A percentile compares a stretch with the other conserved stretches of the same genome.
These are phyloP conservation scores for Puccinia polysora DNA, from an alignment of 1,284 basidiomycete species.

Conservation along the genomic window DNA sequence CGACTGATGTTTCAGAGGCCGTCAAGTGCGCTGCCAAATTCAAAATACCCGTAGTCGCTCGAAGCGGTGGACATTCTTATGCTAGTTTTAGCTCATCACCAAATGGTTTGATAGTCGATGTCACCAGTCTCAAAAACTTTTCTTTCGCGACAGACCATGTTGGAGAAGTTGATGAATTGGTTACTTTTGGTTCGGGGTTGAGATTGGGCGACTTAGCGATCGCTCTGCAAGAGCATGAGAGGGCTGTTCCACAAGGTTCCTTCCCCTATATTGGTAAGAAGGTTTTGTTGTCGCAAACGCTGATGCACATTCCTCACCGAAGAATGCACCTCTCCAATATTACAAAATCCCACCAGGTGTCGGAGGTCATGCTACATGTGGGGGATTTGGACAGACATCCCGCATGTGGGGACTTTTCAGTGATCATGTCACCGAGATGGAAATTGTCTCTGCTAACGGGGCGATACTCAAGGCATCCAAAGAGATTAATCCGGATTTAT, in stretches of 20 bases:
- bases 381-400: slow-evolving; percentile 49
- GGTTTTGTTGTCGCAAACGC: neutral
- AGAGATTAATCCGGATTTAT: slow-evolving; percentile 45
- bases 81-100: slow-evolving; percentile 51
- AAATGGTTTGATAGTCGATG: slow-evolving; percentile 50
- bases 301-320: neutral
- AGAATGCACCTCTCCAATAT: too few species aligned
- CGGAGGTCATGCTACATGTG: slow-evolving; percentile 52
- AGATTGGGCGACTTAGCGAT: slow-evolving; percentile 53
- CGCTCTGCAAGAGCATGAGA: slow-evolving; percentile 49
- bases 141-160: slow-evolving; percentile 44
- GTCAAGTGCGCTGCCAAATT: slow-evolving; percentile 49
- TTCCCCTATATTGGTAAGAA: slow-evolving; percentile 51
- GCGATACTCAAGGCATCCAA: slow-evolving; percentile 47
- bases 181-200: slow-evolving; percentile 50
- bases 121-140: slow-evolving; percentile 49
- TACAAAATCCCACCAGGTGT: slow-evolving; percentile 30
- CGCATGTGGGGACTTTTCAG: slow-evolving; percentile 52
- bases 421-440: slow-evolving; percentile 51
- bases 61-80: slow-evolving; percentile 54
- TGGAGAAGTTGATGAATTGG: slow-evolving; percentile 45
- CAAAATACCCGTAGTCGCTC: slow-evolving; percentile 49
- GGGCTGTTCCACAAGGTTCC: slow-evolving; percentile 52
- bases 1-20: slow-evolving; percentile 48
- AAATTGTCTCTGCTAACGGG: slow-evolving; percentile 53